Evolutionary conservation across 495 filamentous ascomycete genomes (phyloP), one percentile per base, ranked within the genome.

Genomic region (Annulohypoxylon stygium): DNA sequence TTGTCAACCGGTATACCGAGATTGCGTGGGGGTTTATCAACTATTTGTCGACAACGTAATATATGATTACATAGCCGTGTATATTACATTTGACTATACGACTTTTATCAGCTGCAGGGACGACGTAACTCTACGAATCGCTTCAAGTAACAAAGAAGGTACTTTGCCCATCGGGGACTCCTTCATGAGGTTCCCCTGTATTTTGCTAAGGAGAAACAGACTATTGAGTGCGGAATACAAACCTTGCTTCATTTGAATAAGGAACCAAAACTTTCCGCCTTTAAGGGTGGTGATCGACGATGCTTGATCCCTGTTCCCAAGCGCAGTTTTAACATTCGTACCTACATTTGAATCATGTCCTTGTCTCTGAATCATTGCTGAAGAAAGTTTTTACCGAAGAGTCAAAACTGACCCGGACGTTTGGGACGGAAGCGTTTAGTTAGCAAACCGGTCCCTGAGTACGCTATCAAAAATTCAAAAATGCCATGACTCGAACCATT

Each of bases 401-500:
- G 18, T 55, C 18, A 57, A 47, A 11, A 50, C 20, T 12, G 54
- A 65, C 65, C 70, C 53, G 37, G n/a, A 8, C 12, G n/a, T 9
- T 37, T 50, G 65, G 43, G 41, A 65, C 47, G 37, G 47, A 41
- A 48, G 16, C 30, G 23, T 39, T 33, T 39, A 39, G 55, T 25
- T 37, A 20, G 54, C 57, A 39, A 66, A 39, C 10, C 39, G 57
- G 10, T 60, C 66, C 48, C 41, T 55, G 18, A 63, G 62, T 61
- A 64, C 25, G 53, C 60, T 33, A 59, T 18, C 30, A 30, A 18
- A 34, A 57, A 53, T 41, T 23, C 41, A 50, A n/a, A 10, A 26
- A 37, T 9, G 33, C 11, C 58, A 74, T 67, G 71, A 64, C 71
- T 74, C 71, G 71, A 64, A 51, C 10, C n/a, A 11, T 10, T 18